Percentiles rank a stretch among this genome's conserved stretches.
phyloP scores from a whole-genome alignment of 192 early-diverging fungal genomes.

The Rhizophagus clarus region DNA sequence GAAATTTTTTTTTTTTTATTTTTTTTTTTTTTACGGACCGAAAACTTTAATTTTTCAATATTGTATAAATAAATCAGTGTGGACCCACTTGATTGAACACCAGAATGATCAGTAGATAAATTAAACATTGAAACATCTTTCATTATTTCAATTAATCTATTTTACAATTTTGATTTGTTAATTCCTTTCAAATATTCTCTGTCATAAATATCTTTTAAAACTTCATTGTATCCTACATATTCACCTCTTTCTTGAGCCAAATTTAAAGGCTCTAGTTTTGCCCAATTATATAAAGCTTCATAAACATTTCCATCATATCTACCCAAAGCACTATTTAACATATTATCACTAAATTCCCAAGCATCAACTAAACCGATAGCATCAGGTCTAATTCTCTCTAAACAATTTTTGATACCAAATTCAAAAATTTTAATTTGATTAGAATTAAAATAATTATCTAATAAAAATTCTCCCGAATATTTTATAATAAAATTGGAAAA shows the following conservation, averaged over 20 bases:
- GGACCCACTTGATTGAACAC: too few species aligned
- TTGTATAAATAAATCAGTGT: too few species aligned
- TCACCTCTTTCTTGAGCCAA: neutral
- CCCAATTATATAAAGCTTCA: slow-evolving; percentile 64
- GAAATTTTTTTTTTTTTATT: too few species aligned
- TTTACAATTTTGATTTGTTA: neutral
- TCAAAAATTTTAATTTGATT: slow-evolving; percentile 63
- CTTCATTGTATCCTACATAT: slow-evolving; percentile 1
- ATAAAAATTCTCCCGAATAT: slow-evolving; percentile 75
- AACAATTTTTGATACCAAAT: slow-evolving; percentile 55
- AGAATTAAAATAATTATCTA: slow-evolving; percentile 70
- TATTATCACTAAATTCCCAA: slow-evolving; percentile 82
- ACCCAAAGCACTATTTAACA: slow-evolving; percentile 84
- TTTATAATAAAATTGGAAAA: slow-evolving; percentile 65
- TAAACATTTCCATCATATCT: slow-evolving; percentile 83
- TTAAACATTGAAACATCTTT: too few species aligned
- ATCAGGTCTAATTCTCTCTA: slow-evolving; percentile 64
- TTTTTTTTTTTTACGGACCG: too few species aligned
- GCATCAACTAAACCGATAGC: slow-evolving; percentile 82
- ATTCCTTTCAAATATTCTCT: slow-evolving; percentile 1
- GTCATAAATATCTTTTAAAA: neutral
- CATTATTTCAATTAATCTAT: too few species aligned
- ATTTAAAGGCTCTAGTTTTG: slow-evolving; percentile 31
- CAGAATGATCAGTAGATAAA: too few species aligned
- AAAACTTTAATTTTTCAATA: too few species aligned